Evolutionary conservation across 1,284 basidiomycete species (phyloP), one percentile per base, ranked within the genome.

Genomic region (Naganishia sp.): DNA sequence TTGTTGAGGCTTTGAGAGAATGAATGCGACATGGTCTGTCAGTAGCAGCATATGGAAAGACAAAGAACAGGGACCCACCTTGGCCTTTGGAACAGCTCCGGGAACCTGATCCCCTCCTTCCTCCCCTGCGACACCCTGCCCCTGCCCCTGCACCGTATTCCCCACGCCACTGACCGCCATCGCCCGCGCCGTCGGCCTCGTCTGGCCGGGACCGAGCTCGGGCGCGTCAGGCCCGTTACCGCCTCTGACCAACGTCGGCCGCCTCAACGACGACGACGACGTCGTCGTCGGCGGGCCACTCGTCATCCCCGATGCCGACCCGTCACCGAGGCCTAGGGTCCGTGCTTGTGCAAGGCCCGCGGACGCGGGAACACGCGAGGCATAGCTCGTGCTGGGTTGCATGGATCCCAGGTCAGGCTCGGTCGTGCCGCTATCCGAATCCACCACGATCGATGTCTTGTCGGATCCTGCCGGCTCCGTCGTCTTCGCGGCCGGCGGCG

Each of bases 1-100:
- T 73, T 86, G 86, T 42, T 66, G 65, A 6, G 52, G 57, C 59
- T 66, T 5, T 13, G n/a, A 21, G 15, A 13, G n/a, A 6, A 1
- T 15, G 6, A 9, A 4, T 28, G 28, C 28, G 28, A 28, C 28
- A 28, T 28, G 25, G 21, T 25, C 6, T 16, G 50, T 6, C 2
- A 15, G 36, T 13, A 11, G 33, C 1, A n/a, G 2, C 21, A 15
- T 1, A 18, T 33, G 3, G 1, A 25, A 48, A 1, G 39, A 36
- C 45, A 31, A 36, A 33, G n/a, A 6, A 16, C 6, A 3, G 18
- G 31, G 13, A 43, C 59, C 5, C 39, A 61, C 59, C 59, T 61
- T 61, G 36, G 48, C 59, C 42, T 61, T 61, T 10, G 59, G 59
- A 2, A 61, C 6, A n/a, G 36, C 49, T n/a, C 46, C 46, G 2